phyloP scores from a whole-genome alignment of 1,284 basidiomycete species.

The Ustilago esculenta region DNA sequence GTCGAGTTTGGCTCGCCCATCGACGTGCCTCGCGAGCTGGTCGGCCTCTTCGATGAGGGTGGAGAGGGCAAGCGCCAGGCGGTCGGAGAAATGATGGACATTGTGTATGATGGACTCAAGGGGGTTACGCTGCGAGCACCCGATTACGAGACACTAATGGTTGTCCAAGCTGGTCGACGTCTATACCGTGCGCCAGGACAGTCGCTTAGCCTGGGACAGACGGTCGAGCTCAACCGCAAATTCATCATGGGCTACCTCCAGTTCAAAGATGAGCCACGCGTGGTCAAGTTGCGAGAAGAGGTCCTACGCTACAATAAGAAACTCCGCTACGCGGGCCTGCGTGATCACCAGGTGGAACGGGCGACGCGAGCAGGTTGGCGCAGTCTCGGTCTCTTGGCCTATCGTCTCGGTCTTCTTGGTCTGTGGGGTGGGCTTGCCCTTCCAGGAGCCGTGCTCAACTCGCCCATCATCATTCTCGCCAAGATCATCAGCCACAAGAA shows the following conservation, averaged over 20 bases:
- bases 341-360: conserved; percentile 93
- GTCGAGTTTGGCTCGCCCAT: conserved; percentile 95
- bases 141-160: conserved; percentile 97
- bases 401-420: conserved; percentile 81
- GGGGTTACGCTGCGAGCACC: conserved; percentile 95
- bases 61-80: conserved; percentile 90
- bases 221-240: conserved; percentile 94
- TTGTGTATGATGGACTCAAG: conserved; percentile 95
- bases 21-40: conserved; percentile 84
- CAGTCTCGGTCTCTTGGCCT: conserved; percentile 83
- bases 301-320: conserved; percentile 94
- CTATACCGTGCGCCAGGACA: conserved; percentile 95
- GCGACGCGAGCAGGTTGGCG: conserved; percentile 78
- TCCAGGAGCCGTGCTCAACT: conserved; percentile 93
- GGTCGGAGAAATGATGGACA: conserved; percentile 85
- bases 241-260: conserved; percentile 90
- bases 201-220: conserved; percentile 91
- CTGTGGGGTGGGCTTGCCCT: conserved; percentile 88
- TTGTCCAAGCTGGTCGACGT: conserved; percentile 93
- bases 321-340: conserved; percentile 89
- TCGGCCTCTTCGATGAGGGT: conserved; percentile 90
- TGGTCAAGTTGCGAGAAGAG: conserved; percentile 81
- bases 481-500: conserved; percentile 88
- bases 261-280: conserved; percentile 91
- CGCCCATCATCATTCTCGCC: conserved; percentile 92